Base-by-base conservation (phyloP, 805 yeast species). In the Saccharomycopsis malanga region DNA sequence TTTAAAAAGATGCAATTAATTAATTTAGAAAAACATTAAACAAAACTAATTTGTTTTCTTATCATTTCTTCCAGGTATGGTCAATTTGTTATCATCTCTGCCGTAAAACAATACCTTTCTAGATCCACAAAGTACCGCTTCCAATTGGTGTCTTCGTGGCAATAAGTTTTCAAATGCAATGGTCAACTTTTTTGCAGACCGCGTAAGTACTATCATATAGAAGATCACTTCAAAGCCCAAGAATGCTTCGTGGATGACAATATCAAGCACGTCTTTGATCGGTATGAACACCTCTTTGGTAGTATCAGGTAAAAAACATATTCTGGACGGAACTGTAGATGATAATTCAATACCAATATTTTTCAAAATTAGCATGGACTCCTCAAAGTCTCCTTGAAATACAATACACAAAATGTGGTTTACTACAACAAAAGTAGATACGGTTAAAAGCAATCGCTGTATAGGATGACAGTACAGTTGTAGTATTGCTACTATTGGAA, bases 211-310 rank as follows among this genome's bases (percentile, higher is more conserved):
- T 41, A 25, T 50, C 53, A 43, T 46, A 57, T 70, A 73, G 54
- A 66, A 73, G 4, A 73, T 63, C 24, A 73, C 77, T 32, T 74
- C 74, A 54, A 70, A 71, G 3, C 73, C 71, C 46, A 65, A 69
- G 55, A 73, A 73, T 2, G 76, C 79, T 54, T 73, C 79, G 54
- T 72, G 74, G 18, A 73, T 64, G 4, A 73, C 74, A 18, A 73
- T 59, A 54, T 73, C 77, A 12, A 72, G 69, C 49, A 73, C 68
- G 47, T 68, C 66, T 21, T 63, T 65, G 9, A 66, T 56, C 2
- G 77, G 76, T 25, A 73, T 65, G 53, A 73, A 73, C 22, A 54
- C 54, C 45, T 61, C 59, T 14, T 32, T 37, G 21, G 44, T 24
- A n/a, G 23, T 20, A n/a, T 41, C 32, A 6, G 21, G n/a, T 7